Base-by-base conservation (phyloP, 768 basidiomycete species). In the Lenzites betulinus region DNA sequence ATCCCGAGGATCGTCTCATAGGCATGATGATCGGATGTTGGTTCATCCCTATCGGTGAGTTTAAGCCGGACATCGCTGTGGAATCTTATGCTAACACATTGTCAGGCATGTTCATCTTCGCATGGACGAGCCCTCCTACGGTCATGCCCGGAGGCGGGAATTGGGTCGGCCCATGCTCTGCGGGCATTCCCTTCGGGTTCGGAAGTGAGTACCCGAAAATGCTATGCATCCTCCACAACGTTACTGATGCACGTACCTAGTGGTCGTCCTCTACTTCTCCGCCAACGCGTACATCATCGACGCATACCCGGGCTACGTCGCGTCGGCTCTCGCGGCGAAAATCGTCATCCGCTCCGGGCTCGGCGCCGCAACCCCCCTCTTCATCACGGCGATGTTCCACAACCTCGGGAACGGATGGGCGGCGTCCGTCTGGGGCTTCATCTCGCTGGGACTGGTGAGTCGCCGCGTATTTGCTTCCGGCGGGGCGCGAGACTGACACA, bases 201-300 rank as follows among this genome's bases (percentile, higher is more conserved):
- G 74, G 73, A 30, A 74, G 70, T 67, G 33, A 50, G 67, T 60
- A n/a, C 11, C 30, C 11, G 4, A 33, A 4, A 33, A 4, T 11
- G 4, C 30, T 23, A 38, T 42, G 22, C 20, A 2, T 38, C 2
- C 30, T 4, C n/a, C 30, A 33, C 30, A 15, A 15, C 39, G 41
- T 13, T 9, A 53, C 28, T 43, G 22, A 35, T 47, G 16, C n/a
- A 13, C 11, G 20, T n/a, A 28, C 5, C 22, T 47, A 70, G 67
- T 77, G 73, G 74, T 75, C 57, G 64, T 72, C 46, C 69, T 75
- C 49, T 77, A 76, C 70, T 75, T 74, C 69, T 72, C 73, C 26
- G 76, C 76, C 5, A 75, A 78, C 66, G 75, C 72, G 30, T 77
- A 77, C 64, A 63, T 77, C 67, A 75, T 76, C 67, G 76, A 77